Evolutionary conservation across 306 rosid genomes (phyloP).

Genomic region (Sechiopsis laciniata): DNA sequence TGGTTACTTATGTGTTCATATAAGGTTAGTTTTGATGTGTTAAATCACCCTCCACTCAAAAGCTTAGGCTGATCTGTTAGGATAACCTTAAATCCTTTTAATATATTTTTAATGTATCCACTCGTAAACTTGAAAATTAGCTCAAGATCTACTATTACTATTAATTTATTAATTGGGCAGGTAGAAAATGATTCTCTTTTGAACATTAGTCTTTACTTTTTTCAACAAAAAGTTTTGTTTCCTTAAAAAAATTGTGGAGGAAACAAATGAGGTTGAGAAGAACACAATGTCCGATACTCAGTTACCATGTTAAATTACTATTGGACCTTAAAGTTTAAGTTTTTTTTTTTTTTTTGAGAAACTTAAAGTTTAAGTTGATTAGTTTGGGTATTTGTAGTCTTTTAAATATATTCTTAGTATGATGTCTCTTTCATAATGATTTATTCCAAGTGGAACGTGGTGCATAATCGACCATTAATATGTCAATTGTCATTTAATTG

Average conservation of each 20-base stretch:
- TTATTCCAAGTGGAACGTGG: background rate
- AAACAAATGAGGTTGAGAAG: background rate
- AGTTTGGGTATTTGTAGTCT: constrained; percentile 2
- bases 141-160: background rate
- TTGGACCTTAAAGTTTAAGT: background rate
- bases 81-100: background rate
- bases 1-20: background rate
- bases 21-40: background rate
- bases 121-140: background rate
- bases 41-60: background rate
- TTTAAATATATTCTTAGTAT: background rate
- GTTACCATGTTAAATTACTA: background rate
- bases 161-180: background rate
- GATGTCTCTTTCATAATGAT: background rate
- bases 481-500: background rate
- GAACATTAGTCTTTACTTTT: too few relatives aligned
- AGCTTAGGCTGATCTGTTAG: background rate
- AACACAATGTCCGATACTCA: background rate
- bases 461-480: background rate
- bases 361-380: background rate
- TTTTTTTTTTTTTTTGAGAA: too few relatives aligned
- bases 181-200: too few relatives aligned
- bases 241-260: background rate
- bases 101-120: background rate
- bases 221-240: too few relatives aligned